Percentiles rank a stretch among this genome's conserved stretches.
Conservation (phyloP, 495 filamentous ascomycete genomes). For the Aspergillus cristatus region DNA sequence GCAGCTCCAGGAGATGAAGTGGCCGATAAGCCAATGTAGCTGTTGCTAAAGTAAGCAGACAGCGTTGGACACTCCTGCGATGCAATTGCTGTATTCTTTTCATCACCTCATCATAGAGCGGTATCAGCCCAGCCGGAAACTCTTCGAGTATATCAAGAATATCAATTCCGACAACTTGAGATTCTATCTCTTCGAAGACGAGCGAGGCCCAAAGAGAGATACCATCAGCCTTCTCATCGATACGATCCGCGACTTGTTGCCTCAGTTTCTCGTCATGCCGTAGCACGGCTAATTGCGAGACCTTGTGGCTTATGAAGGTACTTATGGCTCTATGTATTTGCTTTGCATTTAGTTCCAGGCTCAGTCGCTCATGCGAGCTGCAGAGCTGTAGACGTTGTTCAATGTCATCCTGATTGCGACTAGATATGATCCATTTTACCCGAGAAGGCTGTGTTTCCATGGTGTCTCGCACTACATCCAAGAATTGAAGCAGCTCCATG, state of each 20-base stretch:
- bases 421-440: constrained; percentile 20
- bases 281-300: no score
- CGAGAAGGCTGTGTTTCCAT: no score
- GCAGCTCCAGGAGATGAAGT: constrained; percentile 6
- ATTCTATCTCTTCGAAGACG: background rate
- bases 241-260: constrained; percentile 4
- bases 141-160: background rate
- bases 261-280: constrained; percentile 1
- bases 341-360: constrained; percentile 14
- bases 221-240: constrained; percentile 6
- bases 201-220: background rate
- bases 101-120: background rate
- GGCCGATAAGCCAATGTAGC: constrained; percentile 4
- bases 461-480: no score
- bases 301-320: constrained; percentile 23
- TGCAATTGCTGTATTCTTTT: background rate
- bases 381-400: background rate
- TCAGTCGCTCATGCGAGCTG: background rate
- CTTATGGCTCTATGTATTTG: constrained; percentile 8
- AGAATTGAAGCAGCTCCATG: constrained; percentile 14
- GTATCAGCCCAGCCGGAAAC: background rate
- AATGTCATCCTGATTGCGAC: constrained; percentile 13
- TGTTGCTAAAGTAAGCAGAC: background rate
- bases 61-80: background rate
- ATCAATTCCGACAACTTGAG: background rate